Percentiles rank a stretch among this genome's conserved stretches.
phyloP scores from a whole-genome alignment of 1,284 basidiomycete genomes.

The Hemileia vastatrix region DNA sequence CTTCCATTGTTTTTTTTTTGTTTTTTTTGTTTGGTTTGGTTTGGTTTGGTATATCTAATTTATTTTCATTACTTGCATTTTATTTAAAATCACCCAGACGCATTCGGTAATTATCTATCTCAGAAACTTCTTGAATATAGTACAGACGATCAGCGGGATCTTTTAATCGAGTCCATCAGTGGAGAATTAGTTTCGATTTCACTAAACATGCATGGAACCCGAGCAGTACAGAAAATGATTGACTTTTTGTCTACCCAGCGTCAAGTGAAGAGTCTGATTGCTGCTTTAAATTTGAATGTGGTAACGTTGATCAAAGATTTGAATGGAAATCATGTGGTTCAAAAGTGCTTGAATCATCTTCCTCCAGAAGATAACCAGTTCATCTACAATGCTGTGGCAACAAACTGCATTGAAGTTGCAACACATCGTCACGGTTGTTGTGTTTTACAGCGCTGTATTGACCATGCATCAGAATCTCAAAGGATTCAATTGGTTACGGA shows the following conservation, averaged over 20 bases:
- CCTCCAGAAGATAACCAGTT: constrained; percentile 99
- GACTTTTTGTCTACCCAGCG: constrained; percentile 94
- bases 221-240: constrained; percentile 99
- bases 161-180: constrained; percentile 94
- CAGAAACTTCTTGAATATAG: constrained; percentile 97
- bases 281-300: constrained; percentile 91
- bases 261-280: constrained; percentile 94
- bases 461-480: constrained; percentile 93
- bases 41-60: too few relatives aligned
- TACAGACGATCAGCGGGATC: constrained; percentile 92
- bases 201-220: constrained; percentile 98
- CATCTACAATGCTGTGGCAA: constrained; percentile 98
- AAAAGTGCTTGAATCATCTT: constrained; percentile 97
- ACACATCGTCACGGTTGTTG: constrained; percentile 99
- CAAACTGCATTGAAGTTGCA: constrained; percentile 97
- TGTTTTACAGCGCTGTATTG: constrained; percentile 95
- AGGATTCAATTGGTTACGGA: constrained; percentile 94
- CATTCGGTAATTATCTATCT: constrained; percentile 98
- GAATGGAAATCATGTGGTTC: constrained; percentile 99
- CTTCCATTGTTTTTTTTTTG: neutral
- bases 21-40: neutral
- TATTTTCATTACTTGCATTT: too few relatives aligned
- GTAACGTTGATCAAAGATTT: constrained; percentile 99
- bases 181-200: constrained; percentile 96
- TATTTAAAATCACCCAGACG: too few relatives aligned